Percentiles rank a stretch among this genome's conserved stretches.
Evolutionary conservation across 257 asterid species (phyloP).

Genomic region (Forsythia viridissima): DNA sequence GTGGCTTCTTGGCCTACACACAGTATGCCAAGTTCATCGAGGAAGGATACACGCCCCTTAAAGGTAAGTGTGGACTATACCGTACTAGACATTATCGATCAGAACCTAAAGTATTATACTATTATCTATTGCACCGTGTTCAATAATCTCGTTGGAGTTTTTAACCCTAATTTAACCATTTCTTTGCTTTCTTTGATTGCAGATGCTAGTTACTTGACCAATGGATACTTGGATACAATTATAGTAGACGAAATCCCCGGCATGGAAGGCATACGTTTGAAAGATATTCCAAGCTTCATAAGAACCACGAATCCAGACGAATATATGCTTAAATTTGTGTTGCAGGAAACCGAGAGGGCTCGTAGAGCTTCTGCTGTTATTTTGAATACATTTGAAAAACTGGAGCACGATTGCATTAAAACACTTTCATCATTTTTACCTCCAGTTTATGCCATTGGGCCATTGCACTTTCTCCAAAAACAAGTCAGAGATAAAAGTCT

Average conservation of each 20-base stretch:
- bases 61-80: too few species aligned
- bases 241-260: constrained; percentile 36
- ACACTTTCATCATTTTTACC: too few species aligned
- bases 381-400: constrained; percentile 52
- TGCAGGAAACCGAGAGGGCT: constrained; percentile 25
- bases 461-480: too few species aligned
- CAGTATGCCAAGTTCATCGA: too few species aligned
- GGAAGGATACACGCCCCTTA: too few species aligned
- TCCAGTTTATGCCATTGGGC: too few species aligned
- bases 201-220: constrained; percentile 31
- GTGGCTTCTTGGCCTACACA: too few species aligned
- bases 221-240: constrained; percentile 46
- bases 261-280: constrained; percentile 40
- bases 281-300: constrained; percentile 49
- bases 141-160: neutral
- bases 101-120: neutral
- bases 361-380: constrained; percentile 41
- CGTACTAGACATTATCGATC: too few species aligned
- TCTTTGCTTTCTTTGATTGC: too few species aligned
- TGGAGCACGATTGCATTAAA: too few species aligned
- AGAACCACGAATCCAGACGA: constrained; percentile 41
- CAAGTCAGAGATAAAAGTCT: too few species aligned
- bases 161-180: neutral
- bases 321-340: constrained; percentile 26
- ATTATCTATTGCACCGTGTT: neutral